Base-by-base conservation (phyloP, 2,329 filamentous ascomycete genomes). In the Dothideomycetes sp. region DNA sequence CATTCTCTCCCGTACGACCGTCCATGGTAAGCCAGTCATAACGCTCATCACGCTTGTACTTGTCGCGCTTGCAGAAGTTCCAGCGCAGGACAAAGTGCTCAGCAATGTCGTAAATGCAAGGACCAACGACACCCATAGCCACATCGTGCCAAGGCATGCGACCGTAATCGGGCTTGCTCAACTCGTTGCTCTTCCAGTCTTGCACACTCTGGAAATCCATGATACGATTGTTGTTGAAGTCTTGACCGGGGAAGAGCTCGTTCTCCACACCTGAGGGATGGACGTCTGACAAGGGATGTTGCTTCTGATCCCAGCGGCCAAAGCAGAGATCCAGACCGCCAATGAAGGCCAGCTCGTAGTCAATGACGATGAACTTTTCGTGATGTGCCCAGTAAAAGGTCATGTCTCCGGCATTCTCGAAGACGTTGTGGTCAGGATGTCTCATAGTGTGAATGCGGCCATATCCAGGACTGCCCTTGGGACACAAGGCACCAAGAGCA, bases 141-240 rank as follows among this genome's bases (percentile, higher is more conserved):
- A 95, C 87, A 57, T 98, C 91, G 56, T 96, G 88, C 91, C 91
- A 98, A 0, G 89, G 89, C 91, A 98, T 96, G 19, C 91, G 81
- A 5, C 88, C 88, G 52, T 81, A 93, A 36, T 94, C 85, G 3
- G 82, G 79, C 62, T 96, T 96, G 59, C 79, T 86, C 12, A 96
- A 68, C 57, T 94, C 86, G 49, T 98, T 96, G 36, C 81, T 76
- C 60, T 91, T 86, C 89, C 89, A 96, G 55, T 95, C 81, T 19
- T 84, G 61, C 1, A 96, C 91, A 22, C 81, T 82, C 51, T 95
- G 73, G 58, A 96, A 98, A 54, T 98, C 91, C 81, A 94, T 84
- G 50, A 96, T 80, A 29, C 89, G 78, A 58, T 94, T 95, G 61
- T 96, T 96, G 62, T 96, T 96, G 68, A 93, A 96, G 53, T 98